Base-by-base conservation (phyloP, 202 grass and related monocot species). In the Dendrocalamus latiflorus region DNA sequence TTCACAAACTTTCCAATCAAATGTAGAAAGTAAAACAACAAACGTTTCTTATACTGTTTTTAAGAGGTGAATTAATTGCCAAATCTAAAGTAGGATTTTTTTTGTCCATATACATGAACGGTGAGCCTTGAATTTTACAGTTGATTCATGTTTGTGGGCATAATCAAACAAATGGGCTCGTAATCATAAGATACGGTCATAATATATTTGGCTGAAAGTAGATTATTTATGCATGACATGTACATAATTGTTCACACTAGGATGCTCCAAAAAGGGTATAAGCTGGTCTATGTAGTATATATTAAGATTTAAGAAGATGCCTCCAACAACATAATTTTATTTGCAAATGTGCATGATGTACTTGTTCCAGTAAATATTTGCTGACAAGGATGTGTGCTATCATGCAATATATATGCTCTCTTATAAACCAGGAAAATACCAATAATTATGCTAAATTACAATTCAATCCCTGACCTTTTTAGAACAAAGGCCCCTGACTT, bases 181-280 rank as follows among this genome's bases (percentile, higher is more conserved):
- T 75, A 81, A 78, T 60, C 77, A 81, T 86, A 68, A 81, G 70
- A 69, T 86, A 42, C 15, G 51, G 2, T 81, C 28, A 49, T 68
- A 59, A 41, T 66, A 48, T 75, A 65, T 37, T 45, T 74, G 10
- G 8, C 13, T 59, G 9, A 81, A 86, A 75, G 38, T 47, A 58
- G 3, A 45, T 57, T 12, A 75, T 57, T 76, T 49, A n/a, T 42
- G 39, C 16, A 42, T 53, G 74, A 37, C 6, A 48, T 70, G 49
- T 21, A 30, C 74, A 70, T 50, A 70, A 84, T 26, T 28, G 13
- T 61, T 26, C 64, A 15, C 5, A 37, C 44, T 16, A n/a, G n/a
- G 74, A 69, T 62, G 54, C 42, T 44, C 44, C 57, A 54, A 15
- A 64, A 42, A 64, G 17, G 43, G 1, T 39, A 69, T 25, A 76